Evolutionary conservation across 352 stramenopile genomes (phyloP).

Genomic region (Poterioochromonas sp.): DNA sequence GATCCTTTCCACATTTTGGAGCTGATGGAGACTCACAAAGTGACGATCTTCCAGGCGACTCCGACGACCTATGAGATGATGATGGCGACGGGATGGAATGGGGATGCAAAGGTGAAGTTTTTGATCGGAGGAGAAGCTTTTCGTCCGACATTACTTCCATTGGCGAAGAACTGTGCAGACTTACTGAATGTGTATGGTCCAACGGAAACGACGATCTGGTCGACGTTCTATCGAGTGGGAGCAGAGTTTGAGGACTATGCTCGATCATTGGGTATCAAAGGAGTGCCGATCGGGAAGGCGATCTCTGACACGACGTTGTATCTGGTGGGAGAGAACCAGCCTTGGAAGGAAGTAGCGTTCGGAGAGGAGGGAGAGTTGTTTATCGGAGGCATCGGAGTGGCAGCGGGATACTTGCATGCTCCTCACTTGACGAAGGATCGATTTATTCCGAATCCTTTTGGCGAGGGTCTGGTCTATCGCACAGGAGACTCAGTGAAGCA

Average conservation of each 20-base stretch:
- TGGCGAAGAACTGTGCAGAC: background rate
- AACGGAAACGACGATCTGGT: background rate
- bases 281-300: background rate
- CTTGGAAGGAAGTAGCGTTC: background rate
- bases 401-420: background rate
- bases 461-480: background rate
- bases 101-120: background rate
- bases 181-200: slow-evolving; percentile 4
- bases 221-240: background rate
- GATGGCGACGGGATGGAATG: background rate
- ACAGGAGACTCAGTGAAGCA: background rate
- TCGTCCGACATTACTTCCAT: background rate
- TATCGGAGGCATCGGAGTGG: background rate
- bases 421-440: background rate
- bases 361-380: background rate
- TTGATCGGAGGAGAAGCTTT: background rate
- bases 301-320: background rate
- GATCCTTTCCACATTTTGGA: background rate
- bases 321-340: background rate
- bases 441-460: slow-evolving; percentile 3
- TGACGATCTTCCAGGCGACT: background rate
- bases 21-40: background rate
- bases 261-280: background rate
- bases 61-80: slow-evolving; percentile 5
- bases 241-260: background rate